A percentile compares a stretch with the other conserved stretches of the same genome.
Conservation (phyloP, 306 rosid genomes). For the Purshia tridentata region DNA sequence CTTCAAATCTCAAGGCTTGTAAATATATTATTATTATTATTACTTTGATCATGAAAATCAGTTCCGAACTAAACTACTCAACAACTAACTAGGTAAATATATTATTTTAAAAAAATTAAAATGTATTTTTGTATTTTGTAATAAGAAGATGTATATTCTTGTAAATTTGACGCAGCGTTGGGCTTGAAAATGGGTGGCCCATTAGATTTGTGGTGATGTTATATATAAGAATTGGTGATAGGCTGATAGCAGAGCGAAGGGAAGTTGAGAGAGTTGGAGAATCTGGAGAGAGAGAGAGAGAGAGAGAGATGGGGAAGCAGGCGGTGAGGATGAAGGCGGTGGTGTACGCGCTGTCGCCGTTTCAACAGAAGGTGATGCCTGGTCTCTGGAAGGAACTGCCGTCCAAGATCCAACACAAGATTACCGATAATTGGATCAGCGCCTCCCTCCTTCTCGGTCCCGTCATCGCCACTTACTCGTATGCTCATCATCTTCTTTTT, state of each 20-base stretch:
- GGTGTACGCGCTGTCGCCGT: conserved; percentile 64
- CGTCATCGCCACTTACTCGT: conserved; percentile 56
- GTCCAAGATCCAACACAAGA: conserved; percentile 66
- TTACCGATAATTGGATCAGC: conserved; percentile 75
- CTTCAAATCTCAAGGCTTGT: too few species aligned
- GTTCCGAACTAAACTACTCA: too few species aligned
- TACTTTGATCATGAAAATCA: too few species aligned
- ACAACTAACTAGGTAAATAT: too few species aligned
- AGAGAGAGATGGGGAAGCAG: conserved; percentile 53
- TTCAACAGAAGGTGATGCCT: conserved; percentile 72
- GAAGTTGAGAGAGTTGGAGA: not conserved
- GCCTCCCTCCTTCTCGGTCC: conserved; percentile 57
- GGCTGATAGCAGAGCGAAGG: not conserved
- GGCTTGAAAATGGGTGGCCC: too few species aligned
- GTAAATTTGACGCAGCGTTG: too few species aligned
- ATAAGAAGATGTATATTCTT: too few species aligned
- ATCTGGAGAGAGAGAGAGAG: not conserved
- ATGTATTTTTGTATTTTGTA: too few species aligned
- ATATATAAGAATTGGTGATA: too few species aligned
- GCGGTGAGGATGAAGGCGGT: conserved; percentile 66
- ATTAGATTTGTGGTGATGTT: too few species aligned
- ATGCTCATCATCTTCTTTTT: not conserved
- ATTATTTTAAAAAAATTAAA: too few species aligned
- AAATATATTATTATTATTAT: too few species aligned
- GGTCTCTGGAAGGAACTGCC: conserved; percentile 81